phyloP scores from a whole-genome alignment of 345 rosid species.

The Kandelia obovata region DNA sequence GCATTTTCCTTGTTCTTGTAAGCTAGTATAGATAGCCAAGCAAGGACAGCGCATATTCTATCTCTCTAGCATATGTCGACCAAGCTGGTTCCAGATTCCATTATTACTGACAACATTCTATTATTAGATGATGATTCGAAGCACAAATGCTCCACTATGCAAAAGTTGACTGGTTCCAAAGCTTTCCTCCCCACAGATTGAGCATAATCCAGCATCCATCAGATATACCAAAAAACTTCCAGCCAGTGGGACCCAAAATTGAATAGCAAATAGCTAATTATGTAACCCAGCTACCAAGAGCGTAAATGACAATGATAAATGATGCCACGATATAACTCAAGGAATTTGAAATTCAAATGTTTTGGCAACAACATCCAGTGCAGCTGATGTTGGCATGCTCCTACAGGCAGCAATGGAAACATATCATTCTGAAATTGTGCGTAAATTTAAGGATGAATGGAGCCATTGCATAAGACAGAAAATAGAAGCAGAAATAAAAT shows the following conservation, averaged over 20 bases:
- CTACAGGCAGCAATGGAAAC: constrained; percentile 37
- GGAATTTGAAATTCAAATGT: constrained; percentile 75
- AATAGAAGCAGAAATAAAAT: too few relatives aligned
- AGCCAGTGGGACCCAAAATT: constrained; percentile 90
- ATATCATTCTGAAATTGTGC: not conserved
- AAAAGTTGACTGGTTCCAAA: constrained; percentile 79
- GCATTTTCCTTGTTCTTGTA: constrained; percentile 70
- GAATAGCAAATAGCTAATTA: constrained; percentile 21
- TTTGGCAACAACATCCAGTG: constrained; percentile 94
- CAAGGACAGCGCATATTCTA: constrained; percentile 98
- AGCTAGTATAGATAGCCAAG: constrained; percentile 96
- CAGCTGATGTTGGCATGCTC: constrained; percentile 99
- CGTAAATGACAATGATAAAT: constrained; percentile 3
- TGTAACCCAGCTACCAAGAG: not conserved
- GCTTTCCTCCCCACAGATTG: constrained; percentile 98
- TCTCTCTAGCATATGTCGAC: constrained; percentile 99
- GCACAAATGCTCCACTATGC: not conserved
- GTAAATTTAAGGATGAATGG: not conserved
- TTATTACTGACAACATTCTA: constrained; percentile 8
- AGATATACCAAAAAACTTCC: constrained; percentile 99
- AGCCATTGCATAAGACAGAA: too few relatives aligned
- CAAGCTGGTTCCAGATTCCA: constrained; percentile 54
- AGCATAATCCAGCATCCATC: constrained; percentile 98
- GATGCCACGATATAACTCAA: constrained; percentile 60
- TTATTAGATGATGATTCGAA: constrained; percentile 1